Conservation (phyloP, 2,329 filamentous ascomycete species). For the Colletotrichum gloeosporioides region DNA sequence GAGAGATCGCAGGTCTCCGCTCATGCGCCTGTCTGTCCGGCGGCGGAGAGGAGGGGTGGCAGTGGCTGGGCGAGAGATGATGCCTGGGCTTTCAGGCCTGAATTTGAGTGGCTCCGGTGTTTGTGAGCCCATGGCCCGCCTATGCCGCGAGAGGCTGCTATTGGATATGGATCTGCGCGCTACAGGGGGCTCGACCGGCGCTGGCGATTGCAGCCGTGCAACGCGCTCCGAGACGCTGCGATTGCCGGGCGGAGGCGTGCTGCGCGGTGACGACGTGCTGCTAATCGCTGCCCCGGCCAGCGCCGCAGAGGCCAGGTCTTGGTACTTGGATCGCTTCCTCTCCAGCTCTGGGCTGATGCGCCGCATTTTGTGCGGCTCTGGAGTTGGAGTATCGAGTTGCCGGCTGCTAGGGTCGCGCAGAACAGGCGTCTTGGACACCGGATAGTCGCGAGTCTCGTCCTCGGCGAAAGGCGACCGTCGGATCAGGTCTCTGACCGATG, state of each 20-base stretch:
- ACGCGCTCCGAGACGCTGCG: slow-evolving; percentile 44
- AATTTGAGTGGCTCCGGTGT: slow-evolving; percentile 60
- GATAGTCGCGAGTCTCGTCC: slow-evolving; percentile 27
- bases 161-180: slow-evolving; percentile 56
- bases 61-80: slow-evolving; percentile 52
- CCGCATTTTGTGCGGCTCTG: slow-evolving; percentile 48
- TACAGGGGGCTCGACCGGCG: slow-evolving; percentile 22
- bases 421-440: slow-evolving; percentile 41
- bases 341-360: slow-evolving; percentile 25
- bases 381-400: slow-evolving; percentile 37
- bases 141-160: slow-evolving; percentile 55
- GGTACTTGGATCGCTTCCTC: slow-evolving; percentile 29
- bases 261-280: slow-evolving; percentile 23
- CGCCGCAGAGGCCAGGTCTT: slow-evolving; percentile 35
- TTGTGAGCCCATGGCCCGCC: slow-evolving; percentile 24
- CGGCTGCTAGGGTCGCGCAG: slow-evolving; percentile 43
- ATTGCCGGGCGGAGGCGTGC: slow-evolving; percentile 21
- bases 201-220: slow-evolving; percentile 23
- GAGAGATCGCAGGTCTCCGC: slow-evolving; percentile 77
- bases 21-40: slow-evolving; percentile 70
- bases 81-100: slow-evolving; percentile 69
- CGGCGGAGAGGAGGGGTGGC: slow-evolving; percentile 75
- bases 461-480: slow-evolving; percentile 24
- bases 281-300: slow-evolving; percentile 21
- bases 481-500: slow-evolving; percentile 27